Evolutionary conservation across 768 basidiomycete genomes (phyloP).

Genomic region (Exsudoporus frostii): DNA sequence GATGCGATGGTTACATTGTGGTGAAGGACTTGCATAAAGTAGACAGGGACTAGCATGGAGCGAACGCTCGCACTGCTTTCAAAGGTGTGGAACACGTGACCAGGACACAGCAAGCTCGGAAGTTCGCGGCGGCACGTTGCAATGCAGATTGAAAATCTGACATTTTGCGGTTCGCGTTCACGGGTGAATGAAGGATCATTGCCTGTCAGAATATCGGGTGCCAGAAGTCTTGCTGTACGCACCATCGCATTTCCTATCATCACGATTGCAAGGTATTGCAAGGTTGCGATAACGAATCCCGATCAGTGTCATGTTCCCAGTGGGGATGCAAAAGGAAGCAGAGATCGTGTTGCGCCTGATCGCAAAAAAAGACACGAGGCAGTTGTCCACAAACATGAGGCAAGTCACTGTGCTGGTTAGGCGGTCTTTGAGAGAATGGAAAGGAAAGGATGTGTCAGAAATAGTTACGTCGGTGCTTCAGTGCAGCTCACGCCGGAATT

Average conservation of each 20-base stretch:
- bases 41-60: slow-evolving; percentile 12
- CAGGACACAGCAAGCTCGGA: slow-evolving; percentile 25
- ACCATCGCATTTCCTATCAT: not conserved
- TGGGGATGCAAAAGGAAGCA: not conserved
- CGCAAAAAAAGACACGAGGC: slow-evolving; percentile 12
- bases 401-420: not conserved
- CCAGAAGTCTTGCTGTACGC: not conserved
- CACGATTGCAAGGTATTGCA: not conserved
- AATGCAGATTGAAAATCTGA: slow-evolving; percentile 13
- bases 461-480: not conserved
- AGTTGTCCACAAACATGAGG: slow-evolving; percentile 7
- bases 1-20: slow-evolving; percentile 8
- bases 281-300: not conserved
- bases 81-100: slow-evolving; percentile 17
- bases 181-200: slow-evolving; percentile 1
- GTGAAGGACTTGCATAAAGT: slow-evolving; percentile 24
- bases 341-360: not conserved
- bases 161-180: slow-evolving; percentile 2
- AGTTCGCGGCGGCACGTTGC: slow-evolving; percentile 24
- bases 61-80: not conserved
- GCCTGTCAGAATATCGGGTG: not conserved
- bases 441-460: not conserved
- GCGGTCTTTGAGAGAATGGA: not conserved
- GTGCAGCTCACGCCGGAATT: not conserved
- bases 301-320: not conserved